Evolutionary conservation across 768 basidiomycete genomes (phyloP), one percentile per base, ranked within the genome.

Genomic region (Termitomyces sp.): DNA sequence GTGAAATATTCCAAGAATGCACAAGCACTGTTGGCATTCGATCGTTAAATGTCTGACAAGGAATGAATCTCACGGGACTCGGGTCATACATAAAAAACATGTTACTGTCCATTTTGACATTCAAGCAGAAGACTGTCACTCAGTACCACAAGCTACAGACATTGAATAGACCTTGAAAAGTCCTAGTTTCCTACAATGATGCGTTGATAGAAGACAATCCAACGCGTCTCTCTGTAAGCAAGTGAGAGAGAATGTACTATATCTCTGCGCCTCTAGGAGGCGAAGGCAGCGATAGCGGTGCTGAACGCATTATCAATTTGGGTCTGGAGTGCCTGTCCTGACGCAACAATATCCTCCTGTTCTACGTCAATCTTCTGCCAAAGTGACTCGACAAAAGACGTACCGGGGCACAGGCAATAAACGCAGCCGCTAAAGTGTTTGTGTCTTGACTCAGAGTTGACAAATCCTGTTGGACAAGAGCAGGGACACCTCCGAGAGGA

Each of bases 391-490:
- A 26, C 2, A 5, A 46, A 68, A 10, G 4, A 44, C 58, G 38
- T 59, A 74, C 72, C 8, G 72, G 72, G 3, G 68, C 67, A 48
- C 56, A 55, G 30, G 51, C 63, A 52, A 72, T 66, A n/a, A 74
- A 59, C 13, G 71, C 69, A 33, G 50, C 56, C 12, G 63, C 55
- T 56, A 74, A 71, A 14, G 50, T 50, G 36, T 49, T 51, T 46
- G 44, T 46, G 44, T 26, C 13, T 26, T 2, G 4, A 30, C 64
- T 65, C 56, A 75, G 67, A 26, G 44, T 64, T 12, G 56, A 51
- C 4, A 76, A 64, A 55, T 76, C 74, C 46, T 63, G 51, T 26
- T 65, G 63, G 35, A 76, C 64, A 36, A 75, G 63, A n/a, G 70
- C 70, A 23, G 70, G 58, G 38, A 73, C 35, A 12, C 70, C 70